Percentiles rank a stretch among this genome's conserved stretches.
These are phyloP conservation scores for Oryza rufipogon DNA, from an alignment of 176 grass and related monocot genomes.

Conservation along the genomic window DNA sequence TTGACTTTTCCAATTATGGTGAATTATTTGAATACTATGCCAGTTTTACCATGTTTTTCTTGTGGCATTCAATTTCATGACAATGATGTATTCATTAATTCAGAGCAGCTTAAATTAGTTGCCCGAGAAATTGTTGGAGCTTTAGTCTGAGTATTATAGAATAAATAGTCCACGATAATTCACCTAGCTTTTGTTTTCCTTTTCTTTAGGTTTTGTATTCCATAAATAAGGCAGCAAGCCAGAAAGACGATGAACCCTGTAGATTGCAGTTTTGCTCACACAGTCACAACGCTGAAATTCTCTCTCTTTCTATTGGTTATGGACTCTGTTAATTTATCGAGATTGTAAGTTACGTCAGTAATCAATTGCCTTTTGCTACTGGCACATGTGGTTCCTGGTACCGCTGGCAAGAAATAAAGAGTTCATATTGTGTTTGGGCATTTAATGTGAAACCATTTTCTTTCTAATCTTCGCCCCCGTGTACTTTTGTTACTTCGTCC, in stretches of 20 bases:
- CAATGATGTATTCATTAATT: neutral
- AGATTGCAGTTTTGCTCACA: neutral
- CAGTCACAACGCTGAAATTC: neutral
- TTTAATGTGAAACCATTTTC: conserved; percentile 13
- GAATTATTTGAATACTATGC: neutral
- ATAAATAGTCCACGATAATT: neutral
- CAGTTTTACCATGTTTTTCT: conserved; percentile 14
- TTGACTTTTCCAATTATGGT: neutral
- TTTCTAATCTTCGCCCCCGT: neutral
- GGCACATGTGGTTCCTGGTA: conserved; percentile 62
- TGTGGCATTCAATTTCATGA: neutral
- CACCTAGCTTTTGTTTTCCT: neutral
- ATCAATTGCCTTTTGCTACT: conserved; percentile 12
- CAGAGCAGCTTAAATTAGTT: conserved; percentile 13
- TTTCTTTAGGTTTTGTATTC: neutral
- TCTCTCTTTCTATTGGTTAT: neutral
- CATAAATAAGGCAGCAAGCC: neutral
- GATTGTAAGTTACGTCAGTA: neutral
- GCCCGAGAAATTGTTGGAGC: neutral
- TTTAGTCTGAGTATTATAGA: neutral
- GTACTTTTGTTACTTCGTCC: neutral
- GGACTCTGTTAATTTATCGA: neutral
- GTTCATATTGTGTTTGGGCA: neutral
- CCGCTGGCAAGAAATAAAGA: conserved; percentile 43
- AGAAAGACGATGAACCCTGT: too few species aligned